Base-by-base conservation (phyloP, 371 early-diverging fungal genomes). In the Zychaea mexicana region DNA sequence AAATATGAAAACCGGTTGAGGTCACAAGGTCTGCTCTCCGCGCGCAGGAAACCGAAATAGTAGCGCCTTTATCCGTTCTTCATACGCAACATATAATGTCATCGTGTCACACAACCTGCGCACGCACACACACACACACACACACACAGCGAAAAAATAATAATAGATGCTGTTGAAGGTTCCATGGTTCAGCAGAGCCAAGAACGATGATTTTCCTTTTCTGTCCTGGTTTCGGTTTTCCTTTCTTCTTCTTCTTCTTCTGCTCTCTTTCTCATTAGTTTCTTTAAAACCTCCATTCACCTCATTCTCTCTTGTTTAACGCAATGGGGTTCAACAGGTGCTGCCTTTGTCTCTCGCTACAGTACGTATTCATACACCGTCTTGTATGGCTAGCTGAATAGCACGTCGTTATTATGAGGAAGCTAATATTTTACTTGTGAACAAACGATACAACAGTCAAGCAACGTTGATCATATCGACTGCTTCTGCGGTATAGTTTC, bases 311-410 rank as follows among this genome's bases (percentile, higher is more conserved):
- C n/a, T 42, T 42, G 17, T 1, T 12, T 4, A 42, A 39, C 39
- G 39, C 28, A 28, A 58, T 58, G 27, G 33, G 7, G 31, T 21
- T 58, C 45, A 58, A 39, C 17, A 9, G 26, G 13, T 58, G 59
- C 26, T 58, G 59, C 30, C 30, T 58, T 12, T 58, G 59, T 19
- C 30, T 58, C n/a, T 38, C 59, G 21, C 39, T 58, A 8, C 17
- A 39, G 59, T 58, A 58, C 24, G 59, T 38, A 8, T 19, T 32
- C 31, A 17, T 19, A 55, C 31, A 6, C n/a, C 17, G 17, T 4
- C 17, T 26, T 32, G 30, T 0, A 19, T n/a, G n/a, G n/a, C n/a
- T n/a, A n/a, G n/a, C n/a, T n/a, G n/a, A n/a, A n/a, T n/a, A n/a
- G n/a, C n/a, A n/a, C n/a, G n/a, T n/a, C n/a, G n/a, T n/a, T n/a